Percentiles rank a stretch among this genome's conserved stretches.
These are phyloP conservation scores for Puccinia novopanici DNA, from an alignment of 1,284 basidiomycete genomes.

Conservation along the genomic window DNA sequence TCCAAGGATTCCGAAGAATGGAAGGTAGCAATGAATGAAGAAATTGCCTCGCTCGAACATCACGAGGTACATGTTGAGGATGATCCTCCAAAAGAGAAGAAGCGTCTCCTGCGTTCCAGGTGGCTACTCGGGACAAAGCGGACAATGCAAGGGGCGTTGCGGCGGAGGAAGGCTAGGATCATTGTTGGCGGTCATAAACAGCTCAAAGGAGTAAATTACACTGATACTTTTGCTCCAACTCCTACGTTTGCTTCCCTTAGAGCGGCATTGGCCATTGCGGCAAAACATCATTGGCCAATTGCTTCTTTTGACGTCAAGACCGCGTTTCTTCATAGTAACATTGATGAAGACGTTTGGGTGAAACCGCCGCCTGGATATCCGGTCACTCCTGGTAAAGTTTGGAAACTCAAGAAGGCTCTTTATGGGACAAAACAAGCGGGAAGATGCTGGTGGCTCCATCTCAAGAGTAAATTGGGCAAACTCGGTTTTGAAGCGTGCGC, in stretches of 20 bases:
- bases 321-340: not conserved
- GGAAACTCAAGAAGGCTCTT: not conserved
- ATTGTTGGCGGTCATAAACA: not conserved
- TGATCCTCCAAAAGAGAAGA: not conserved
- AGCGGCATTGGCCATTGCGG: not conserved
- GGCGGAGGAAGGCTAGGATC: not conserved
- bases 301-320: not conserved
- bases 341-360: constrained; percentile 10
- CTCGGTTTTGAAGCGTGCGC: not conserved
- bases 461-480: not conserved
- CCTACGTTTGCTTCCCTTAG: not conserved
- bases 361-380: not conserved
- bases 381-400: not conserved
- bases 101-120: not conserved
- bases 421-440: constrained; percentile 11
- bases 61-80: not conserved
- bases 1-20: not conserved
- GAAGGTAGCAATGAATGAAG: not conserved
- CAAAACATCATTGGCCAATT: not conserved
- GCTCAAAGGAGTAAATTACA: not conserved
- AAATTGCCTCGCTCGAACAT: not conserved
- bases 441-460: not conserved
- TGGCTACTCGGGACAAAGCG: too few species aligned
- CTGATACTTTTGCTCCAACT: not conserved
- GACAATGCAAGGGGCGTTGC: not conserved